A percentile compares a stretch with the other conserved stretches of the same genome.
Conservation (phyloP, 2,329 filamentous ascomycete genomes). For the Byssothecium circinans region DNA sequence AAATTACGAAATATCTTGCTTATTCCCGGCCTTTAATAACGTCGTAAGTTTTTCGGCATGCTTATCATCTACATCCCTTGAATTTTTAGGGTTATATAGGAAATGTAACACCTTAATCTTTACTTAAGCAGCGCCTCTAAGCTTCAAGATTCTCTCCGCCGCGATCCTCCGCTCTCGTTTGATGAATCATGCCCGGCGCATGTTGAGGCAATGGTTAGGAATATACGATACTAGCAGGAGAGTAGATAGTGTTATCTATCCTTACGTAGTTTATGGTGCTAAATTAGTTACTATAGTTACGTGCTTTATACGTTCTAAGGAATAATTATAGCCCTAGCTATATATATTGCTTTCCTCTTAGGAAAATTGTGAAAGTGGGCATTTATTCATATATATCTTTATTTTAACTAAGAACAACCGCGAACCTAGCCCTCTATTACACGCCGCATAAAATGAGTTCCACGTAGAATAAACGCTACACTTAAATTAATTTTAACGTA, state of each 20-base stretch:
- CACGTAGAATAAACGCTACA: neutral
- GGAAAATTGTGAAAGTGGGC: neutral
- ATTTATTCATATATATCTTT: constrained; percentile 1
- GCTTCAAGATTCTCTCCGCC: constrained; percentile 9
- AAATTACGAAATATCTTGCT: constrained; percentile 24
- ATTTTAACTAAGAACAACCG: constrained; percentile 1
- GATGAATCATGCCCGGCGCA: constrained; percentile 9
- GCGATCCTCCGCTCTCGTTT: constrained; percentile 11
- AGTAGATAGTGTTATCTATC: constrained; percentile 1
- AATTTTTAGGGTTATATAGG: constrained; percentile 6
- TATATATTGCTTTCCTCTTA: constrained; percentile 4
- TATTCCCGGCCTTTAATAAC: constrained; percentile 15
- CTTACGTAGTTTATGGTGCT: neutral
- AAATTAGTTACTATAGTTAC: constrained; percentile 2
- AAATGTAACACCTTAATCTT: constrained; percentile 13
- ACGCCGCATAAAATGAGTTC: constrained; percentile 1
- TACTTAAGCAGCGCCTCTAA: constrained; percentile 9
- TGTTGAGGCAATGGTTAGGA: neutral
- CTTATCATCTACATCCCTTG: constrained; percentile 11
- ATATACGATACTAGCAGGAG: constrained; percentile 1
- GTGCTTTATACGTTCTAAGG: constrained; percentile 1
- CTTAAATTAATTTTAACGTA: constrained; percentile 2
- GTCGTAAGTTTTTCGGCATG: constrained; percentile 8
- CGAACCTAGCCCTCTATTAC: constrained; percentile 1
- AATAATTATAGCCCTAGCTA: constrained; percentile 9